Evolutionary conservation across 352 stramenopile genomes (phyloP).

Genomic region (Phytophthora cactorum): DNA sequence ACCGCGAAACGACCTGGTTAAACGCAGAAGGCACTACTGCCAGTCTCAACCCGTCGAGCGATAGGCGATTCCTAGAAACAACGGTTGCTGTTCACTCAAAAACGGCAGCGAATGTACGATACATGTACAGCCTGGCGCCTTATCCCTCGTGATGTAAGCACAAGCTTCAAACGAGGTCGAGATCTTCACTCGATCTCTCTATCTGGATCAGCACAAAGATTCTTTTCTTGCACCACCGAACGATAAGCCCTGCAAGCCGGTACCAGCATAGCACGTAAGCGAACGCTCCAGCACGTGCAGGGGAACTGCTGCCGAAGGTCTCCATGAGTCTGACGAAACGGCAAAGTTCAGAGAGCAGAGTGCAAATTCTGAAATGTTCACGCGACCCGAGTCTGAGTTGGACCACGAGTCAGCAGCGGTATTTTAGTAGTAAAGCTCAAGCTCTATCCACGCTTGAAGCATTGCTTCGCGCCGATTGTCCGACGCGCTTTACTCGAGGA

Average conservation of each 20-base stretch:
- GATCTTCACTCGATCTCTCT: neutral
- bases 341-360: conserved; percentile 19
- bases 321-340: conserved; percentile 10
- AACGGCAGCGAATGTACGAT: neutral
- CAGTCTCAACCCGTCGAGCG: neutral
- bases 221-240: neutral
- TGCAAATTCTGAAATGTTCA: conserved; percentile 12
- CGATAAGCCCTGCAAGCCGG: neutral
- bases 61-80: neutral
- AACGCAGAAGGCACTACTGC: neutral
- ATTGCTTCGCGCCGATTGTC: conserved; percentile 18
- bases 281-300: conserved; percentile 19
- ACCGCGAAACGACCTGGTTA: neutral
- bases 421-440: neutral
- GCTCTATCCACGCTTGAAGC: neutral
- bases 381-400: neutral
- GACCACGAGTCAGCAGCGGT: neutral
- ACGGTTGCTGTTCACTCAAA: neutral
- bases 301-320: conserved; percentile 16
- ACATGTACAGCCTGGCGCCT: neutral
- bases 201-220: neutral
- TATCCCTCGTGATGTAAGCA: neutral
- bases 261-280: conserved; percentile 5
- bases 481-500: conserved; percentile 9
- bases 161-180: neutral